Percentiles rank a stretch among this genome's conserved stretches.
Evolutionary conservation across 768 basidiomycete species (phyloP).

Genomic region (Agrocybe pediades): DNA sequence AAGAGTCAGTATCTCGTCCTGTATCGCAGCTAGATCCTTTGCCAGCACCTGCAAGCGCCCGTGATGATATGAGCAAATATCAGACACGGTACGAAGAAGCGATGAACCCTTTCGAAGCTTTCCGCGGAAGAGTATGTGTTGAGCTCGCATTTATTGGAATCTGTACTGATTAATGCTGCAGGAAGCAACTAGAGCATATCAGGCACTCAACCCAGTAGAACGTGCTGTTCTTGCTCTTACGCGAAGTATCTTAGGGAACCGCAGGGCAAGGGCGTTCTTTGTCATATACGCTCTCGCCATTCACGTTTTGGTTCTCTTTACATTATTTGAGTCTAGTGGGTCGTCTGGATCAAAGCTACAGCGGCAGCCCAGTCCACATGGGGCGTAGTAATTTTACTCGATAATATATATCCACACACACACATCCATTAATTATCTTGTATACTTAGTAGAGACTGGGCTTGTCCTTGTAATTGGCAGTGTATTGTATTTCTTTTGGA

Average conservation of each 20-base stretch:
- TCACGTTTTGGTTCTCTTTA: constrained; percentile 82
- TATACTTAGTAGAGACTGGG: too few species aligned
- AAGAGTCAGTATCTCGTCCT: constrained; percentile 60
- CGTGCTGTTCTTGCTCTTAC: constrained; percentile 85
- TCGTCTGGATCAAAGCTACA: constrained; percentile 51
- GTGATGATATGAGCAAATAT: constrained; percentile 86
- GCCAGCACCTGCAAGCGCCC: constrained; percentile 43
- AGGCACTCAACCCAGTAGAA: constrained; percentile 90
- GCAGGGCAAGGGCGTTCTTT: constrained; percentile 87
- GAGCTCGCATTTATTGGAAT: not conserved
- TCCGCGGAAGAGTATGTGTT: constrained; percentile 84
- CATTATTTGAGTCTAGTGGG: constrained; percentile 71
- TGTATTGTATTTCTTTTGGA: too few species aligned
- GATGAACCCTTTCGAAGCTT: constrained; percentile 98
- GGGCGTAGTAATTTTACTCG: constrained; percentile 18
- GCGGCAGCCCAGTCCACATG: constrained; percentile 52
- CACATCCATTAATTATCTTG: constrained; percentile 29
- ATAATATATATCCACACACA: constrained; percentile 11
- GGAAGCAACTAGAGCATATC: constrained; percentile 95
- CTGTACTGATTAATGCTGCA: constrained; percentile 29
- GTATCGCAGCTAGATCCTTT: constrained; percentile 72
- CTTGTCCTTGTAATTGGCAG: too few species aligned
- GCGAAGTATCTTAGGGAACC: constrained; percentile 83
- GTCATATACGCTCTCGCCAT: constrained; percentile 82
- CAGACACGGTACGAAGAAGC: constrained; percentile 91